These are phyloP conservation scores for Tetratostichococcus sp. DNA, from an alignment of 139 green algal species.

Conservation along the genomic window DNA sequence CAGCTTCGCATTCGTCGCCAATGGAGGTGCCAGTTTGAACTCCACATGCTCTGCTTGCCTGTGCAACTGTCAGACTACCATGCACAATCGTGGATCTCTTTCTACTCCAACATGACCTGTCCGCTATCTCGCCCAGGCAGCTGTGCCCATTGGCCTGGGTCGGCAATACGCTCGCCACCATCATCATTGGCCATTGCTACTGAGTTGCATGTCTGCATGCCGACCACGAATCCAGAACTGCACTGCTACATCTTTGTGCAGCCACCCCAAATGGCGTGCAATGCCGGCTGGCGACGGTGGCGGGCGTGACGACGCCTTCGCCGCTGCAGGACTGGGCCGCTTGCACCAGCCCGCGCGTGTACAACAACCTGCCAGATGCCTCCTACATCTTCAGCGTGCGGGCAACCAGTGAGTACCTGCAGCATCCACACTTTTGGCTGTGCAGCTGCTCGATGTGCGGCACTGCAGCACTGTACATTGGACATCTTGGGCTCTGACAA, in stretches of 20 bases:
- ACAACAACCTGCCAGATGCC: conserved; percentile 32
- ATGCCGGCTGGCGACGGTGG: conserved; percentile 12
- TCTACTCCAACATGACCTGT: no score
- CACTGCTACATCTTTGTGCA: not conserved
- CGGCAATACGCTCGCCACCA: no score
- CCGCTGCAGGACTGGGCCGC: conserved; percentile 14
- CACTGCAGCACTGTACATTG: no score
- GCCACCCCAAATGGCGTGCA: conserved; percentile 4
- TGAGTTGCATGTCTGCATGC: no score
- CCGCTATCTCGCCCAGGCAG: no score
- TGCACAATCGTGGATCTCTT: no score
- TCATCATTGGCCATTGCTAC: no score
- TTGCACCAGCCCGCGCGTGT: conserved; percentile 36
- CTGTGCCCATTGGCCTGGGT: not conserved
- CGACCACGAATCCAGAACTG: not conserved
- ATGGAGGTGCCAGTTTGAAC: not conserved
- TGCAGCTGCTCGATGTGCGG: no score
- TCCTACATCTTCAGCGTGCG: conserved; percentile 50
- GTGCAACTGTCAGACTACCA: no score
- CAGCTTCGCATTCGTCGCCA: conserved; percentile 33
- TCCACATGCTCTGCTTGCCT: no score
- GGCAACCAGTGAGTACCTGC: conserved; percentile 4
- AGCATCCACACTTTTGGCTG: no score
- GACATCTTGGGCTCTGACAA: no score
- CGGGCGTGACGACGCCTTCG: not conserved